Base-by-base conservation (phyloP, 73 alveolate genomes). In the Paramecium bursaria region DNA sequence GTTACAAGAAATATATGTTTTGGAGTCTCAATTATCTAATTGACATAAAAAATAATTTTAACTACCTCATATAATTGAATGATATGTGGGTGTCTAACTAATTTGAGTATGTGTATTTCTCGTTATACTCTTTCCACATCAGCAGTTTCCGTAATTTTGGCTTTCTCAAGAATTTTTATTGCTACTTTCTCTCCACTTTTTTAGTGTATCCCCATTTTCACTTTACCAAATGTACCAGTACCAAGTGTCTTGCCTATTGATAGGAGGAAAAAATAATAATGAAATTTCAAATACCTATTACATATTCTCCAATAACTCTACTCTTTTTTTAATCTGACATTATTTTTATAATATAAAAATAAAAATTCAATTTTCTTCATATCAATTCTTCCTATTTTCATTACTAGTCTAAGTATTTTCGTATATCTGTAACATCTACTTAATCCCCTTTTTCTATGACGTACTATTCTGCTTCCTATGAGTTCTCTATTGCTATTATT, bases 151-250 rank as follows among this genome's bases (percentile, higher is more conserved):
- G 90, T 87, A 61, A 96, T 91, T 85, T 90, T 90, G 31, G 92
- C 88, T 82, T 96, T 96, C 86, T 96, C 96, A 74, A 96, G 90
- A 19, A 96, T 91, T 87, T 96, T 96, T 5, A 96, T 96, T 2
- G 99, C 99, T 1, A 96, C 99, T 35, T 94, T 88, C 52, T 79
- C 89, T 17, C 89, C 89, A 15, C 85, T 54, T 21, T 39, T 39
- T 53, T 53, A 17, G 39, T 79, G 89, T 6, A 51, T 39, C 13
- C 85, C 89, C 35, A 79, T 26, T 23, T 79, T 79, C 1, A 79
- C 89, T 54, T 48, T 27, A 31, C 89, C 89, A 79, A 79, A 79
- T 11, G 89, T 79, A 26, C 89, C 89, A 14, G 35, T 73, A 15
- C 89, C 89, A 35, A 79, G 48, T 0, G 89, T 79, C 7, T 79